Conservation (phyloP, 192 early-diverging fungal species). For the Coemansia sp. region DNA sequence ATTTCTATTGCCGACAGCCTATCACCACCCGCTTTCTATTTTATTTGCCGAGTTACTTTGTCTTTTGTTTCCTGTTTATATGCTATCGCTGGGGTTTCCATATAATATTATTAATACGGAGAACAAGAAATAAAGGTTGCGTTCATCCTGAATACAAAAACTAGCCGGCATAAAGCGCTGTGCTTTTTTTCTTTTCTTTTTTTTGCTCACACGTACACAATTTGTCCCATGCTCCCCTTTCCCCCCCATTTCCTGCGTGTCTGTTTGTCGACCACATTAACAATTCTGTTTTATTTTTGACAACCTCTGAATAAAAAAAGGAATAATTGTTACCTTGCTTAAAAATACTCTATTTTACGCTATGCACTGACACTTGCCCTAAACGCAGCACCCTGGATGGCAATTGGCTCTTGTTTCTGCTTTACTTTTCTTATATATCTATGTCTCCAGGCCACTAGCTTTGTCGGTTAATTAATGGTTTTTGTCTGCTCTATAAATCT, state of each 20-base stretch:
- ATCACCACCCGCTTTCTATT: too few species aligned
- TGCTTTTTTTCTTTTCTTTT: neutral
- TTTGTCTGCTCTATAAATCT: too few species aligned
- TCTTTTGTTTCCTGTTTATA: neutral
- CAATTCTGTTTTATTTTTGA: slow-evolving; percentile 3
- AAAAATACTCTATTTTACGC: neutral
- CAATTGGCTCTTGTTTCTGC: neutral
- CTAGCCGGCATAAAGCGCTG: neutral
- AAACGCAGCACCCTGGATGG: too few species aligned
- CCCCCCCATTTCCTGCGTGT: neutral
- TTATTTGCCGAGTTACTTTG: too few species aligned
- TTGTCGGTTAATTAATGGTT: neutral
- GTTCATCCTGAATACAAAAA: neutral
- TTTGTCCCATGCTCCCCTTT: neutral
- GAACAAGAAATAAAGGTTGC: neutral
- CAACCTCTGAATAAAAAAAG: neutral
- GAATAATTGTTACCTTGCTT: neutral
- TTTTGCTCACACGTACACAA: slow-evolving; percentile 11
- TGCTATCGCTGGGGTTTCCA: too few species aligned
- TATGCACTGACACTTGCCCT: neutral
- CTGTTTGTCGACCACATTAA: neutral
- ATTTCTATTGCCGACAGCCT: too few species aligned
- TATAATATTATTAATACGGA: neutral
- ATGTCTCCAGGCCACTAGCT: neutral
- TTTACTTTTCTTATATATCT: neutral